phyloP scores from a whole-genome alignment of 345 rosid species.

The Pistacia integerrima region DNA sequence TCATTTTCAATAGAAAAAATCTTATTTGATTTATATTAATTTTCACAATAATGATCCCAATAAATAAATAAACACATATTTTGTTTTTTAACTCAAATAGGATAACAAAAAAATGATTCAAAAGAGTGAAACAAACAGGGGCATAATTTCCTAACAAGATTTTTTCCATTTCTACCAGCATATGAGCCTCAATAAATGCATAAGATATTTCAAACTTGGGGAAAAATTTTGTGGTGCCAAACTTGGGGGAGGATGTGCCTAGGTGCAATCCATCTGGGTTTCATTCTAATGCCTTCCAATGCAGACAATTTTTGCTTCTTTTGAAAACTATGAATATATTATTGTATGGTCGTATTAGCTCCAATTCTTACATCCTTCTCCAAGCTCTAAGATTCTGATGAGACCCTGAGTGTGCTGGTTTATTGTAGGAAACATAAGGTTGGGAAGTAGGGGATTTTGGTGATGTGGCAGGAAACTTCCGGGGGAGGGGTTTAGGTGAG shows the following conservation, averaged over 20 bases:
- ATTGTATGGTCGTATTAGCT: neutral
- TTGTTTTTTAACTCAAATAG: too few species aligned
- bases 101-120: too few species aligned
- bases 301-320: neutral
- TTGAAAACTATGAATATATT: neutral
- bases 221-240: slow-evolving; percentile 9
- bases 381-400: neutral
- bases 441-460: too few species aligned
- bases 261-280: neutral
- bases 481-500: too few species aligned
- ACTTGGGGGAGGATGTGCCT: neutral
- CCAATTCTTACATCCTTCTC: neutral
- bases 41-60: too few species aligned
- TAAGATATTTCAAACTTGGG: neutral
- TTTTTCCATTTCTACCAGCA: neutral
- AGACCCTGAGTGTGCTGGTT: too few species aligned
- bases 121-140: too few species aligned
- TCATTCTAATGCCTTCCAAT: neutral
- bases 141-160: neutral
- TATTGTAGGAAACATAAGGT: too few species aligned
- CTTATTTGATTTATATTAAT: too few species aligned
- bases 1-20: too few species aligned
- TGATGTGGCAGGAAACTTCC: too few species aligned
- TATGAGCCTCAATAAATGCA: neutral
- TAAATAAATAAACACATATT: too few species aligned